phyloP scores from a whole-genome alignment of 2,329 filamentous ascomycete species.

The Domatiomyces globalis region DNA sequence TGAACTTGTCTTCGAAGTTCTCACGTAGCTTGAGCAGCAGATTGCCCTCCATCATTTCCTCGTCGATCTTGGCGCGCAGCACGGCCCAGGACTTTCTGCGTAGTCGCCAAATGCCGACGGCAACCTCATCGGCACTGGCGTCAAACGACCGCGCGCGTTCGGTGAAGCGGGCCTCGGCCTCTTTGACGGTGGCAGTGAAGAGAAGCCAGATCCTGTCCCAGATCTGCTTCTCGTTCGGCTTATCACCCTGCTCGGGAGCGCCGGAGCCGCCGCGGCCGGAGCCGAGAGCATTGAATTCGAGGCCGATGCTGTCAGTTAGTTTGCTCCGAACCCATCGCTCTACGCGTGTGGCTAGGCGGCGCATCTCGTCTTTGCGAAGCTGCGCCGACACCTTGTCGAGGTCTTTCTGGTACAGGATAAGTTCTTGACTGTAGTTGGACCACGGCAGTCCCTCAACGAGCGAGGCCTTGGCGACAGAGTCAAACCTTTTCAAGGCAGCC shows the following conservation, averaged over 20 bases:
- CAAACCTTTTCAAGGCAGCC: constrained; percentile 59
- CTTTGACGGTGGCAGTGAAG: constrained; percentile 67
- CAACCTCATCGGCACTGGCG: constrained; percentile 78
- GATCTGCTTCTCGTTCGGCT: constrained; percentile 65
- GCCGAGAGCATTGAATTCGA: constrained; percentile 93
- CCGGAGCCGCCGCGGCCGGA: constrained; percentile 72
- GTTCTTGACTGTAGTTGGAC: constrained; percentile 75
- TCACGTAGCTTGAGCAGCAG: constrained; percentile 87
- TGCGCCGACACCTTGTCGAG: constrained; percentile 75
- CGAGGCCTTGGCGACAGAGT: constrained; percentile 58
- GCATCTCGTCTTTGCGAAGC: constrained; percentile 89
- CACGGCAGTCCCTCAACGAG: constrained; percentile 67
- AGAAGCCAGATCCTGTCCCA: constrained; percentile 93
- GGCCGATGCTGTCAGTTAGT: constrained; percentile 69
- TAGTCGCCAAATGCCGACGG: constrained; percentile 81
- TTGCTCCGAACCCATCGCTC: constrained; percentile 89
- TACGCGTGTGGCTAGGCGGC: constrained; percentile 73
- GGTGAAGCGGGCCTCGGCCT: constrained; percentile 73
- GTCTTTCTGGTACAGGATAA: constrained; percentile 72
- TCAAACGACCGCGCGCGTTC: constrained; percentile 88
- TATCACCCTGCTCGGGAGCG: constrained; percentile 63
- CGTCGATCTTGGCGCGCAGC: constrained; percentile 77
- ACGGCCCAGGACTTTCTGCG: constrained; percentile 91
- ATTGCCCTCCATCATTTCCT: constrained; percentile 97
- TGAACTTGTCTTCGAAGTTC: constrained; percentile 98